A percentile compares a stretch with the other conserved stretches of the same genome.
These are phyloP conservation scores for Mucor sp. DNA, from an alignment of 371 early-diverging fungal species.

Conservation along the genomic window DNA sequence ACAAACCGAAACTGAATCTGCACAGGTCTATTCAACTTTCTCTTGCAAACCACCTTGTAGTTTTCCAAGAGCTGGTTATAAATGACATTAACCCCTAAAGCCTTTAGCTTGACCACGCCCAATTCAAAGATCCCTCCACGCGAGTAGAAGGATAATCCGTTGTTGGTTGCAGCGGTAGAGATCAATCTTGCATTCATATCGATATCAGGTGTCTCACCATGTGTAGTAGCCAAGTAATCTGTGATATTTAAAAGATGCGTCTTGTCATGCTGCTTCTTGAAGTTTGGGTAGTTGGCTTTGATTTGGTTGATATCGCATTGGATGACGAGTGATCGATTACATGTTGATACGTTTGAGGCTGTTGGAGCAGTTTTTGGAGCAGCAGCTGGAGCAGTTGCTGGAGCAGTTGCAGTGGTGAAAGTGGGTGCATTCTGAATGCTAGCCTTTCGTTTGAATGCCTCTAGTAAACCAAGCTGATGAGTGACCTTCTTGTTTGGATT, in stretches of 20 bases:
- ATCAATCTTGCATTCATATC: neutral
- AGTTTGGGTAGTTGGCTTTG: slow-evolving; percentile 1
- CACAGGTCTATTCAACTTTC: slow-evolving; percentile 8
- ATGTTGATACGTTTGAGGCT: neutral
- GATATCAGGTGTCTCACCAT: neutral
- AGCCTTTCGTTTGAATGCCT: neutral
- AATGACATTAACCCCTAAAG: neutral
- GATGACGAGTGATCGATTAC: neutral
- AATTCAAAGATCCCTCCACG: neutral
- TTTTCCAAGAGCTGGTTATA: slow-evolving; percentile 5
- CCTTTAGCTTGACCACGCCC: slow-evolving; percentile 7
- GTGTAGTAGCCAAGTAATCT: slow-evolving; percentile 7
- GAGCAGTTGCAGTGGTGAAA: neutral
- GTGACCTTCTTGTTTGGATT: neutral
- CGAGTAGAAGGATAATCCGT: slow-evolving; percentile 13
- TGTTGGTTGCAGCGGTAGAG: neutral
- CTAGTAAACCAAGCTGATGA: neutral
- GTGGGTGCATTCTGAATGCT: neutral
- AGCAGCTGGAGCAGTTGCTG: too few species aligned
- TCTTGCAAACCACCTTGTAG: slow-evolving; percentile 6
- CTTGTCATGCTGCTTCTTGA: neutral
- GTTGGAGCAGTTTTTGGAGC: too few species aligned
- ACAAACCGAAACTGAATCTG: slow-evolving; percentile 14
- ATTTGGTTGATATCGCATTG: slow-evolving; percentile 6
- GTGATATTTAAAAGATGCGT: slow-evolving; percentile 3